Conservation (phyloP, 768 basidiomycete species). For the Mycena sanguinolenta region DNA sequence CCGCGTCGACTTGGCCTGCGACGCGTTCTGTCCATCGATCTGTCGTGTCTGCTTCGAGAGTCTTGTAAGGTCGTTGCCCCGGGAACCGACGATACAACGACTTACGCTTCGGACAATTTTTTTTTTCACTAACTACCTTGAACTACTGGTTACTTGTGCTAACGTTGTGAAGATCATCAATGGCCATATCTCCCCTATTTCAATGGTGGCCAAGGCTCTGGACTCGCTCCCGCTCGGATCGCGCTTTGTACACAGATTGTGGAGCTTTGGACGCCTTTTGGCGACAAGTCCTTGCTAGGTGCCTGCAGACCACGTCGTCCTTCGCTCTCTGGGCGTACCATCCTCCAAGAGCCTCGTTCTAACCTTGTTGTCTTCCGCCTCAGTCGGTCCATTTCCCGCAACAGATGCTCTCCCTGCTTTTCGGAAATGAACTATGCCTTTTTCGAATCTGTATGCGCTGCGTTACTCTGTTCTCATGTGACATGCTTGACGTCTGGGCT, state of each 20-base stretch:
- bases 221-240: constrained; percentile 22
- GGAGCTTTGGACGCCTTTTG: background rate
- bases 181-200: background rate
- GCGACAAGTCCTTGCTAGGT: background rate
- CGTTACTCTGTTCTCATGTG: background rate
- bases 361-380: constrained; percentile 1
- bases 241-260: constrained; percentile 2
- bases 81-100: constrained; percentile 5
- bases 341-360: background rate
- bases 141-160: background rate
- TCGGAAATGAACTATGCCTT: constrained; percentile 24
- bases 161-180: constrained; percentile 15
- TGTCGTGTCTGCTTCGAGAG: background rate
- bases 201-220: background rate
- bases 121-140: constrained; percentile 6
- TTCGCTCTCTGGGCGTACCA: constrained; percentile 6
- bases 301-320: background rate
- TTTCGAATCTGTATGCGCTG: constrained; percentile 6
- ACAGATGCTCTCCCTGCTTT: constrained; percentile 23
- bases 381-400: constrained; percentile 16
- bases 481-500: background rate
- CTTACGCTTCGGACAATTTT: constrained; percentile 5
- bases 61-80: background rate
- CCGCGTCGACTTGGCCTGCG: background rate
- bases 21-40: constrained; percentile 22